Evolutionary conservation across 2,329 filamentous ascomycete species (phyloP).

Genomic region (Talaromyces marneffei): DNA sequence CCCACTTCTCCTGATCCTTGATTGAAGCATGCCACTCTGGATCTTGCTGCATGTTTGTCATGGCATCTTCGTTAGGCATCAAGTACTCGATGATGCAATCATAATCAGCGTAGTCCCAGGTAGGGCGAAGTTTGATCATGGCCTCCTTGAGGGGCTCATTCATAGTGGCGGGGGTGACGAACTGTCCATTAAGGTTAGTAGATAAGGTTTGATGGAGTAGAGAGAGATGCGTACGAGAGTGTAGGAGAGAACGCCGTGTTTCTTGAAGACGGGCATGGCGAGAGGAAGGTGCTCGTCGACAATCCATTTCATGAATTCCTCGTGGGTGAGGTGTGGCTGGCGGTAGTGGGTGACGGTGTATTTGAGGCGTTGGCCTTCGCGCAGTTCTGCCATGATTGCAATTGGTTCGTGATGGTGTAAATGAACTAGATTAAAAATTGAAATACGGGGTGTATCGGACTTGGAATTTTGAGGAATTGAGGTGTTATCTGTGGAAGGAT

Average conservation of each 20-base stretch:
- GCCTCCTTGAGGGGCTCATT: constrained; percentile 8
- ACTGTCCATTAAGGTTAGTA: not conserved
- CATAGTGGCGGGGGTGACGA: not conserved
- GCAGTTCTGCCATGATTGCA: constrained; percentile 11
- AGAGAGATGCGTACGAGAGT: constrained; percentile 21
- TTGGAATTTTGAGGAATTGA: not conserved
- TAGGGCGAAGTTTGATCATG: constrained; percentile 15
- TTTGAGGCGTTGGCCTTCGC: constrained; percentile 19
- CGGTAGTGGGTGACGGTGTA: constrained; percentile 28
- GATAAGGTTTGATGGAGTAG: not conserved
- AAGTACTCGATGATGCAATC: constrained; percentile 29
- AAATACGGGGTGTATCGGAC: not conserved
- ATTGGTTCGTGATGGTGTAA: not conserved
- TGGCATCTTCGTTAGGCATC: constrained; percentile 17
- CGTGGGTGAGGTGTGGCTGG: constrained; percentile 24
- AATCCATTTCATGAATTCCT: constrained; percentile 30
- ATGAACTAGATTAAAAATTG: not conserved
- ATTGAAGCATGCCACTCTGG: constrained; percentile 22
- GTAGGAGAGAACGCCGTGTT: constrained; percentile 21
- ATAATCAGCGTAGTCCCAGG: constrained; percentile 20
- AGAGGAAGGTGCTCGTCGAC: constrained; percentile 25
- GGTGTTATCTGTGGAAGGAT: constrained; percentile 13
- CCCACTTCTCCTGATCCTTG: constrained; percentile 28
- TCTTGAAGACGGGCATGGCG: constrained; percentile 26
- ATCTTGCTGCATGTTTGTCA: constrained; percentile 22